Evolutionary conservation across 768 basidiomycete genomes (phyloP).

Genomic region (Calvatia gigantea): DNA sequence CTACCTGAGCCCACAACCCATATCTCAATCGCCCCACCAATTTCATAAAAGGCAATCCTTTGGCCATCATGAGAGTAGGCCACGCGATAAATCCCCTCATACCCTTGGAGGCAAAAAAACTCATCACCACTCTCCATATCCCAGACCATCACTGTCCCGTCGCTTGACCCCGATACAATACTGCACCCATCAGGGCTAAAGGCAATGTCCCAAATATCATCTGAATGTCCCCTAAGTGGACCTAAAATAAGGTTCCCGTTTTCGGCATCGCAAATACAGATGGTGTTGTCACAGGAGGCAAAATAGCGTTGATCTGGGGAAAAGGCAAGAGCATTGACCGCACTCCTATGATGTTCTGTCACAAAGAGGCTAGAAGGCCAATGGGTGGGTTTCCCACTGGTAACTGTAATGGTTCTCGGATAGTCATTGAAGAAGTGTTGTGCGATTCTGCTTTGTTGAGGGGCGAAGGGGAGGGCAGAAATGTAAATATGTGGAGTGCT

Average conservation of each 20-base stretch:
- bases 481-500: slow-evolving; percentile 25
- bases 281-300: slow-evolving; percentile 22
- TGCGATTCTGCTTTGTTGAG: slow-evolving; percentile 15
- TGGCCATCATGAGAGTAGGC: slow-evolving; percentile 19
- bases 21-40: neutral
- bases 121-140: slow-evolving; percentile 12
- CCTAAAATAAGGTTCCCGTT: slow-evolving; percentile 10
- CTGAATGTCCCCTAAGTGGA: slow-evolving; percentile 19
- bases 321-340: slow-evolving; percentile 16
- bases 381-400: slow-evolving; percentile 9
- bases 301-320: slow-evolving; percentile 24
- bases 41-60: neutral
- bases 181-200: slow-evolving; percentile 24
- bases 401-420: slow-evolving; percentile 12
- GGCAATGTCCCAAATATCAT: slow-evolving; percentile 18
- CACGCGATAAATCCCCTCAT: slow-evolving; percentile 14
- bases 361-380: slow-evolving; percentile 20
- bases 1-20: slow-evolving; percentile 11
- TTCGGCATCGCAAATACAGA: slow-evolving; percentile 18
- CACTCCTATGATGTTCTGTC: slow-evolving; percentile 7
- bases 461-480: slow-evolving; percentile 27
- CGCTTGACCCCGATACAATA: slow-evolving; percentile 19
- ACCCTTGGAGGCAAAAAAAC: slow-evolving; percentile 1
- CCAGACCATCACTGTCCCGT: slow-evolving; percentile 21
- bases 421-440: slow-evolving; percentile 13